phyloP scores from a whole-genome alignment of 306 rosid genomes.

The Inga leiocalycina region DNA sequence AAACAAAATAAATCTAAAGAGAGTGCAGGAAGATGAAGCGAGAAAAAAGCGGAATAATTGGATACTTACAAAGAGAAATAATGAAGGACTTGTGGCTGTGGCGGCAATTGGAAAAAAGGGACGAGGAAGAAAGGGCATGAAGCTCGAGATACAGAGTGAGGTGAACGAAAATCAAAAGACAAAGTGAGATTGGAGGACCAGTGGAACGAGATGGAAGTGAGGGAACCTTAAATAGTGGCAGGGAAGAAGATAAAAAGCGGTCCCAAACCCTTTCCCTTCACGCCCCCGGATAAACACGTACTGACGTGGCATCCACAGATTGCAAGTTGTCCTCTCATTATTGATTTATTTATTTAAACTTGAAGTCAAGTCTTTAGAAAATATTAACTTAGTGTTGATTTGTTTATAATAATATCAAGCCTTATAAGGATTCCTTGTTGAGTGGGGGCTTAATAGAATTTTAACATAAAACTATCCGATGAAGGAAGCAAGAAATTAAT shows the following conservation, averaged over 20 bases:
- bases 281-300: neutral
- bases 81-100: neutral
- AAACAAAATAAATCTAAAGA: neutral
- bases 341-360: neutral
- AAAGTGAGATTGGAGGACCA: neutral
- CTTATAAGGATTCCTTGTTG: neutral
- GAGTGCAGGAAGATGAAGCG: neutral
- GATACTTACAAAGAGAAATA: constrained; percentile 23
- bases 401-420: neutral
- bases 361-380: neutral
- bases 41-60: neutral
- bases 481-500: neutral
- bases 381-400: neutral
- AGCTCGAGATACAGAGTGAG: neutral
- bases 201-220: neutral
- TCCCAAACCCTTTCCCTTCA: neutral
- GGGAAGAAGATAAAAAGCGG: neutral
- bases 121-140: neutral
- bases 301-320: neutral
- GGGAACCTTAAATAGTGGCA: neutral
- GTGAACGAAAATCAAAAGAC: neutral
- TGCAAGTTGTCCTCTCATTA: neutral
- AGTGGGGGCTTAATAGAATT: neutral
- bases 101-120: neutral
- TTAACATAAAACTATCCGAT: neutral